A percentile compares a stretch with the other conserved stretches of the same genome.
Evolutionary conservation across 2,329 filamentous ascomycete genomes (phyloP).

Genomic region (Calonectria pteridis): DNA sequence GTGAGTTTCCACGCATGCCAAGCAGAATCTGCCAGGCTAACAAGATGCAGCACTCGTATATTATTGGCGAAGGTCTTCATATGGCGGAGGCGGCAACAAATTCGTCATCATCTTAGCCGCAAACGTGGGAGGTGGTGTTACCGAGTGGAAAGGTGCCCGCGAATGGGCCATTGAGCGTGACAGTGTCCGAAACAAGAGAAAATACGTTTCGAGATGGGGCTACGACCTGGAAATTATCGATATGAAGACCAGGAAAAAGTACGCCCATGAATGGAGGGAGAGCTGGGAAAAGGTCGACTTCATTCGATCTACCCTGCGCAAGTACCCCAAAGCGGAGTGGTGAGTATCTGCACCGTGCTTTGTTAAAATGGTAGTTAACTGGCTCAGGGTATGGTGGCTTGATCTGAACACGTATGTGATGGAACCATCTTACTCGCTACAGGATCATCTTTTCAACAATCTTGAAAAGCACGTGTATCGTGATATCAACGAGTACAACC

Average conservation of each 20-base stretch:
- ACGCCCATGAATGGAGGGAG: constrained; percentile 98
- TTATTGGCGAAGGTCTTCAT: constrained; percentile 77
- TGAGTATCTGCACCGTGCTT: constrained; percentile 59
- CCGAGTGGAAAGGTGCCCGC: constrained; percentile 98
- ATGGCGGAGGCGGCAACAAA: constrained; percentile 87
- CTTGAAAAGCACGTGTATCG: constrained; percentile 84
- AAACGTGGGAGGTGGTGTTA: constrained; percentile 95
- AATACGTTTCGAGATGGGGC: constrained; percentile 88
- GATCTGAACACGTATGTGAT: constrained; percentile 98
- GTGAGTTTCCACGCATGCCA: constrained; percentile 51
- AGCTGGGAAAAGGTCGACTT: constrained; percentile 99
- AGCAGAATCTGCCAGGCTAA: neutral
- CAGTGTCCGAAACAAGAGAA: constrained; percentile 94
- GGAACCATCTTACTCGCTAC: constrained; percentile 92
- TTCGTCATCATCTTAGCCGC: constrained; percentile 94
- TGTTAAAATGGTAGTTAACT: constrained; percentile 25
- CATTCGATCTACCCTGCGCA: constrained; percentile 87
- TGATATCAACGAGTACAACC: constrained; percentile 97
- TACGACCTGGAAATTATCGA: constrained; percentile 97
- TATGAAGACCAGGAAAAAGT: constrained; percentile 98
- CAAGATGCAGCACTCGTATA: constrained; percentile 61
- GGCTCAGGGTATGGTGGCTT: constrained; percentile 98
- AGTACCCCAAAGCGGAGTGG: constrained; percentile 98
- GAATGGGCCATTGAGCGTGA: constrained; percentile 99
- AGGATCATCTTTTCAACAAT: constrained; percentile 89